These are phyloP conservation scores for Podaxis rugospora DNA, from an alignment of 768 basidiomycete species.

Conservation along the genomic window DNA sequence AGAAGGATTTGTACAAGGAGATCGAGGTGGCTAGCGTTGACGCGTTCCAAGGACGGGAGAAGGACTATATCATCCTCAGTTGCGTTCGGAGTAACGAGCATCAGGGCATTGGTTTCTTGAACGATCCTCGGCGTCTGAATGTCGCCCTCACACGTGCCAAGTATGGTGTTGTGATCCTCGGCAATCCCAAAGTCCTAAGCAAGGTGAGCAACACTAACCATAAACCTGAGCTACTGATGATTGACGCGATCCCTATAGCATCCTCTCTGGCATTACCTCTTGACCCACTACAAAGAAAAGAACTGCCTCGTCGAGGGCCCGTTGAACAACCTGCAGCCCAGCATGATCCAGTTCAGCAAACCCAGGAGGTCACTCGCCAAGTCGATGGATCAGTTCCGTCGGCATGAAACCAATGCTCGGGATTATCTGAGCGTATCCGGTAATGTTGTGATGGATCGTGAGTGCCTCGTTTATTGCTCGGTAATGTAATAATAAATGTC, in stretches of 20 bases:
- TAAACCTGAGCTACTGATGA: slow-evolving; percentile 10
- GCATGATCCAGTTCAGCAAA: slow-evolving; percentile 99
- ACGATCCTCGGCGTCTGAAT: slow-evolving; percentile 93
- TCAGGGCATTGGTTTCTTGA: slow-evolving; percentile 98
- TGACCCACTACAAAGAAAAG: slow-evolving; percentile 99
- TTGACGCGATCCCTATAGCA: slow-evolving; percentile 51
- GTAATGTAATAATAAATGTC: not conserved
- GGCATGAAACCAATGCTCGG: slow-evolving; percentile 87
- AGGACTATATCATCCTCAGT: slow-evolving; percentile 98
- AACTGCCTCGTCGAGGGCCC: slow-evolving; percentile 93
- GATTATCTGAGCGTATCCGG: slow-evolving; percentile 58
- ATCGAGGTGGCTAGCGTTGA: slow-evolving; percentile 99
- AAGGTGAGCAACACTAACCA: slow-evolving; percentile 59
- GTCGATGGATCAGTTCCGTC: slow-evolving; percentile 89
- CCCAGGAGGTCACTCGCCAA: slow-evolving; percentile 86
- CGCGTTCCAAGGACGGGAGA: slow-evolving; percentile 99
- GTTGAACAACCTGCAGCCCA: slow-evolving; percentile 90
- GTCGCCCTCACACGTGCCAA: slow-evolving; percentile 97
- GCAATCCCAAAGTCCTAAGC: slow-evolving; percentile 99
- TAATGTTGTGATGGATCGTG: slow-evolving; percentile 46
- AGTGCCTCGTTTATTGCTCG: slow-evolving; percentile 19
- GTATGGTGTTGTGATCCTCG: slow-evolving; percentile 98
- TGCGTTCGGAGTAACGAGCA: slow-evolving; percentile 99
- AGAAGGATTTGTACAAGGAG: slow-evolving; percentile 99
- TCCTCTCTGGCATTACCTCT: slow-evolving; percentile 95